These are phyloP conservation scores for Esteya vermicola DNA, from an alignment of 2,329 filamentous ascomycete genomes.

Conservation along the genomic window DNA sequence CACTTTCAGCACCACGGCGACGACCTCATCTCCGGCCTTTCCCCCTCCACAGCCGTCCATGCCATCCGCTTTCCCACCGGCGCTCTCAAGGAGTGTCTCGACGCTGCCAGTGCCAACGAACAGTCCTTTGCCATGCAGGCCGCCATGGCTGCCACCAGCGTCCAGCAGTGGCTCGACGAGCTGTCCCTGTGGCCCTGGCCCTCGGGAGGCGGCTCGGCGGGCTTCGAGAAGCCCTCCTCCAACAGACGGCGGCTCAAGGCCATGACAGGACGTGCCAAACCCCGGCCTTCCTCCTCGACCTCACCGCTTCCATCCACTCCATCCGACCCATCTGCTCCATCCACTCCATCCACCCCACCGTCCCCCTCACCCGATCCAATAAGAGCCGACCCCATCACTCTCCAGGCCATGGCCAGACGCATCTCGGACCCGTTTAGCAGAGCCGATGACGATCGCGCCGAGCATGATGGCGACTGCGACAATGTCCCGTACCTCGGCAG, in stretches of 20 bases:
- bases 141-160: slow-evolving; percentile 54
- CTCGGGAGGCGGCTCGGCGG: slow-evolving; percentile 27
- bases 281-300: slow-evolving; percentile 3
- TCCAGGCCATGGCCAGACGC: no score
- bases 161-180: slow-evolving; percentile 65
- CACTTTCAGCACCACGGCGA: slow-evolving; percentile 22
- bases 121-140: slow-evolving; percentile 58
- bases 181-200: slow-evolving; percentile 48
- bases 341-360: no score
- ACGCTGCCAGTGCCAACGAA: slow-evolving; percentile 48
- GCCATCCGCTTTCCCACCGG: slow-evolving; percentile 41
- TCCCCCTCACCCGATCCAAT: no score
- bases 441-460: neutral
- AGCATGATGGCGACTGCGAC: no score
- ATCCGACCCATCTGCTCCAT: slow-evolving; percentile 5
- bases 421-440: neutral
- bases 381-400: no score
- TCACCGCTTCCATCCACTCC: neutral
- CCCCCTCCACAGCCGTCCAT: slow-evolving; percentile 45
- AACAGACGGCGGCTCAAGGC: neutral
- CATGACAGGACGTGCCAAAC: neutral
- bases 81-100: slow-evolving; percentile 42
- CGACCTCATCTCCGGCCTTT: slow-evolving; percentile 47
- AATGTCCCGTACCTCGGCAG: slow-evolving; percentile 50
- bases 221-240: slow-evolving; percentile 34